phyloP scores from a whole-genome alignment of 2,329 filamentous ascomycete species.

The Dothidotthia symphoricarpi region DNA sequence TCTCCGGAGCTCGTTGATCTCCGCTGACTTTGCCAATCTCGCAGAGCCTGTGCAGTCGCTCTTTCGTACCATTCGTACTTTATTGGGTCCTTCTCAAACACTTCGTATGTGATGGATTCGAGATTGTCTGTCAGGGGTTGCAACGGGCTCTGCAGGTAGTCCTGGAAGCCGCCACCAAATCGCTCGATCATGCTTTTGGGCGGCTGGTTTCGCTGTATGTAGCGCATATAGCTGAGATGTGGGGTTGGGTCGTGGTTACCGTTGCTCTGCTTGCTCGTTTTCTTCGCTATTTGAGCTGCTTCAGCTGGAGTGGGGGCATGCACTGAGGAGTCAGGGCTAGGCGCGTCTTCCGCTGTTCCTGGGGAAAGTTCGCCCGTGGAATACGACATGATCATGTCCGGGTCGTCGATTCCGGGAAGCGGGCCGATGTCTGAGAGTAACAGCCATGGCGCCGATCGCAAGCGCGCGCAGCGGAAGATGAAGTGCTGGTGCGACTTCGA shows the following conservation, averaged over 20 bases:
- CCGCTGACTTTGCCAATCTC: conserved; percentile 70
- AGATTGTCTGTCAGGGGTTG: conserved; percentile 95
- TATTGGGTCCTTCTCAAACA: conserved; percentile 96
- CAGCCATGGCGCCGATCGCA: conserved; percentile 60
- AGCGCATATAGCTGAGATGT: conserved; percentile 77
- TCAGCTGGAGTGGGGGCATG: conserved; percentile 66
- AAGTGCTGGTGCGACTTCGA: conserved; percentile 58
- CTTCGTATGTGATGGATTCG: conserved; percentile 95
- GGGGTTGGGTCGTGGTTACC: conserved; percentile 56
- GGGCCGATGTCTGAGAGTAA: conserved; percentile 59
- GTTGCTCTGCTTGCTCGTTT: conserved; percentile 44
- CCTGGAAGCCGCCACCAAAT: conserved; percentile 75
- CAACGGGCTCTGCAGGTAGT: conserved; percentile 91
- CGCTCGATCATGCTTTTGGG: conserved; percentile 61
- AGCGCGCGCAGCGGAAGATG: conserved; percentile 57
- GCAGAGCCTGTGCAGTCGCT: conserved; percentile 76
- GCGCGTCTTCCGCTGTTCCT: conserved; percentile 44
- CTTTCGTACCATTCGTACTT: conserved; percentile 96
- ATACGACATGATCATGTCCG: conserved; percentile 39
- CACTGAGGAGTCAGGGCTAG: conserved; percentile 24
- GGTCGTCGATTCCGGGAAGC: conserved; percentile 50
- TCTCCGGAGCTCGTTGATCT: conserved; percentile 72
- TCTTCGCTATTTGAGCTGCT: conserved; percentile 50
- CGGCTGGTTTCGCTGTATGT: conserved; percentile 80
- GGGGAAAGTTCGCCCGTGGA: conserved; percentile 42